phyloP scores from a whole-genome alignment of 495 filamentous ascomycete genomes.

The Sphaerosporella brunnea region DNA sequence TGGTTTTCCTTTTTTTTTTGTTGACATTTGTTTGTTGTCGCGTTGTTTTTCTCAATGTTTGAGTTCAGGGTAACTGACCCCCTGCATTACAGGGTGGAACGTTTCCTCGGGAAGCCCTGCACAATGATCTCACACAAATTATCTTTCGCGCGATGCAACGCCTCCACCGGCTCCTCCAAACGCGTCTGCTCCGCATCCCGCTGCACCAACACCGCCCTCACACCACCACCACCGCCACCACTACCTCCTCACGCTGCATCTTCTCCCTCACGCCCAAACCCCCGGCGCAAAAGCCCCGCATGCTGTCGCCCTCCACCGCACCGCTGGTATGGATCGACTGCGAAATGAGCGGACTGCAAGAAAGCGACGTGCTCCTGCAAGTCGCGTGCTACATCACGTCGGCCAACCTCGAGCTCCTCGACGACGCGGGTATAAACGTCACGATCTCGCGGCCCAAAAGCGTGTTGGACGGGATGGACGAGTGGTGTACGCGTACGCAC shows the following conservation, averaged over 20 bases:
- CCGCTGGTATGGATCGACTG: slow-evolving; percentile 76
- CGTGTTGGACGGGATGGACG: slow-evolving; percentile 56
- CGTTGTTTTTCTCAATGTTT: too few relatives aligned
- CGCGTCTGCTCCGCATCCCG: too few relatives aligned
- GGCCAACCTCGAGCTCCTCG: slow-evolving; percentile 53
- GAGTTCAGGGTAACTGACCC: too few relatives aligned
- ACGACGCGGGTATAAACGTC: slow-evolving; percentile 58
- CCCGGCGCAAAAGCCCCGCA: too few relatives aligned
- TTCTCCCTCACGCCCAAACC: not conserved
- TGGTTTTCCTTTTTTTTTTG: too few relatives aligned
- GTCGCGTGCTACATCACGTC: slow-evolving; percentile 90
- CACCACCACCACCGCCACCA: not conserved
- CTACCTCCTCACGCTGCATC: not conserved
- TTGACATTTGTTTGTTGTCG: too few relatives aligned
- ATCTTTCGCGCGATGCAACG: too few relatives aligned
- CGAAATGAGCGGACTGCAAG: slow-evolving; percentile 88
- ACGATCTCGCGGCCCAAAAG: slow-evolving; percentile 59
- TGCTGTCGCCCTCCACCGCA: slow-evolving; percentile 1
- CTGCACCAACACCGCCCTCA: too few relatives aligned
- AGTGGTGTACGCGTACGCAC: slow-evolving; percentile 49
- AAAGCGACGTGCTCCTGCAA: slow-evolving; percentile 69
- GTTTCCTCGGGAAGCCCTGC: too few relatives aligned
- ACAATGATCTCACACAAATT: too few relatives aligned
- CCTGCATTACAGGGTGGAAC: too few relatives aligned
- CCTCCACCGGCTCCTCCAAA: too few relatives aligned